These are phyloP conservation scores for Ascosphaera apis DNA, from an alignment of 2,329 filamentous ascomycete species.

Conservation along the genomic window DNA sequence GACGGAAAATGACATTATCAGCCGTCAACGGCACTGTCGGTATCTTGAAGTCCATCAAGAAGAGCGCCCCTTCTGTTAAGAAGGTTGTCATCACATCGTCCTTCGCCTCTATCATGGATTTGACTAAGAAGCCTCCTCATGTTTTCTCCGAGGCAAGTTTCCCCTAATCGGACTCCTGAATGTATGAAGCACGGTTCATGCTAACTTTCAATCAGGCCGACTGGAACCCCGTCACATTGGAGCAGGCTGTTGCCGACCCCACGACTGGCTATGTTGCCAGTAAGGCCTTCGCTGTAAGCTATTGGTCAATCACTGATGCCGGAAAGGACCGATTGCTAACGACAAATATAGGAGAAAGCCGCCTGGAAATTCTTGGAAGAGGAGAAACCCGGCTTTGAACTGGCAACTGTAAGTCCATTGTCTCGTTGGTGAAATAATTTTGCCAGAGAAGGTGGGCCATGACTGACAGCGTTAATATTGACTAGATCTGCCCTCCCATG, in stretches of 20 bases:
- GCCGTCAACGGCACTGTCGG: slow-evolving; percentile 41
- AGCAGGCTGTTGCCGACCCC: slow-evolving; percentile 16
- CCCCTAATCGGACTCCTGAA: not conserved
- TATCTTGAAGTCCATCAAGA: slow-evolving; percentile 38
- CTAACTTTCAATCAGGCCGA: slow-evolving; percentile 11
- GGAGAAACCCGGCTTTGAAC: slow-evolving; percentile 33
- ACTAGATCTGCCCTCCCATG: slow-evolving; percentile 30
- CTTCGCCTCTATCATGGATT: slow-evolving; percentile 41
- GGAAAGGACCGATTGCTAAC: not conserved
- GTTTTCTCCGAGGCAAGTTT: slow-evolving; percentile 9
- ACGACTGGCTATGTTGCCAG: slow-evolving; percentile 23
- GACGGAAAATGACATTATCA: slow-evolving; percentile 19
- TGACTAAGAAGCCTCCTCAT: slow-evolving; percentile 13
- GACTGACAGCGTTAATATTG: too few species aligned
- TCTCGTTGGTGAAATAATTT: too few species aligned
- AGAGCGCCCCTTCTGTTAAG: slow-evolving; percentile 41
- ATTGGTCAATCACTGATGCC: not conserved
- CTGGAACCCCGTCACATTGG: slow-evolving; percentile 23
- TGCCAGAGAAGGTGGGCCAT: too few species aligned
- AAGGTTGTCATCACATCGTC: slow-evolving; percentile 49
- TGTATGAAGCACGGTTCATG: not conserved
- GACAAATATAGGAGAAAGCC: slow-evolving; percentile 26
- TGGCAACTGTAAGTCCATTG: slow-evolving; percentile 30
- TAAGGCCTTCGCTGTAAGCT: slow-evolving; percentile 25
- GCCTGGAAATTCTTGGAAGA: slow-evolving; percentile 40